These are phyloP conservation scores for Pinus albicaulis DNA, from an alignment of 75 land plant genomes.

Conservation along the genomic window DNA sequence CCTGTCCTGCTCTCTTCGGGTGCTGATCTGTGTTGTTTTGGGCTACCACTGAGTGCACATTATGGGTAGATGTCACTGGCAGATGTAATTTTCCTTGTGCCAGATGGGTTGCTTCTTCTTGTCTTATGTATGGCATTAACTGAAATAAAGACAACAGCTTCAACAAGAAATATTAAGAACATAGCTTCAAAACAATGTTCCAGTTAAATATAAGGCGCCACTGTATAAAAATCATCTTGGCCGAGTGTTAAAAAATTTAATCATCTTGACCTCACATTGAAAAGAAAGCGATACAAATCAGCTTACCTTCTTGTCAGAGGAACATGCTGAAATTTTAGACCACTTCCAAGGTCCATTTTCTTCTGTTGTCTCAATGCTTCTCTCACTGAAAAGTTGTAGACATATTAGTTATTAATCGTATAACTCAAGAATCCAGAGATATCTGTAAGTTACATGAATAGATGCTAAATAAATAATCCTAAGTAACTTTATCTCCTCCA, in stretches of 20 bases:
- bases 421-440: not conserved
- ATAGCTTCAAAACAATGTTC: not conserved
- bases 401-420: not conserved
- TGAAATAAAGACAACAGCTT: not conserved
- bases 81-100: not conserved
- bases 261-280: not conserved
- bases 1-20: not conserved
- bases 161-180: not conserved
- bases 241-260: not conserved
- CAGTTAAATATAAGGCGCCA: not conserved
- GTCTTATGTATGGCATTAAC: constrained; percentile 1
- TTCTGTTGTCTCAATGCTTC: constrained; percentile 2
- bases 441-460: not conserved
- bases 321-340: not conserved
- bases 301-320: constrained; percentile 1
- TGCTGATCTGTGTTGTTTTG: not conserved
- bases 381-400: constrained; percentile 3
- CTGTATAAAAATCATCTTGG: not conserved
- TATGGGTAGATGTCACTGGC: not conserved
- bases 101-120: not conserved
- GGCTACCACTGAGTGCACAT: not conserved
- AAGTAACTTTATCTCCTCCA: not conserved
- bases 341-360: not conserved
- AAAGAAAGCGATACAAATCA: not conserved
- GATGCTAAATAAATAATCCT: not conserved